These are phyloP conservation scores for Neckera pumila DNA, from an alignment of 225 moss, liverwort and hornwort genomes.

Conservation along the genomic window DNA sequence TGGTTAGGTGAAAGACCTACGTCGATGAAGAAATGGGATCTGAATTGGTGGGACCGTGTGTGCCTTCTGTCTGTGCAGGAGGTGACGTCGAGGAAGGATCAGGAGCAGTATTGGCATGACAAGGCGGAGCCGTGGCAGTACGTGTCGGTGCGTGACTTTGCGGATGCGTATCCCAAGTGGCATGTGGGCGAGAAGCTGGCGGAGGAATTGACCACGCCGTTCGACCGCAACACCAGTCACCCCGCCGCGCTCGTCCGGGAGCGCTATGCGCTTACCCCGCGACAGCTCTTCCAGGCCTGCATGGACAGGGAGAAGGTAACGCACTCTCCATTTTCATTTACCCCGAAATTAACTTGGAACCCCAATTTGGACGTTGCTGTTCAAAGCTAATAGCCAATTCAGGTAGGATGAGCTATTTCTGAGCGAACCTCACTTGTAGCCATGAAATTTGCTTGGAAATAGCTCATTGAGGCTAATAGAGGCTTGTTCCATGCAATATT, in stretches of 20 bases:
- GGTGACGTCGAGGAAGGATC: conserved; percentile 76
- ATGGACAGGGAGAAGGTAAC: conserved; percentile 39
- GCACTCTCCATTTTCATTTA: neutral
- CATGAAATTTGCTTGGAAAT: neutral
- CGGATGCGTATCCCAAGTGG: conserved; percentile 29
- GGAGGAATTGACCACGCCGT: conserved; percentile 39
- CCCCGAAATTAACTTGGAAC: neutral
- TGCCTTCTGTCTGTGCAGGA: conserved; percentile 18
- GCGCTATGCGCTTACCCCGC: conserved; percentile 43
- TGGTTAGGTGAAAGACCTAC: too few species aligned
- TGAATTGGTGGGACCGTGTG: neutral
- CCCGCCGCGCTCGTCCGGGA: conserved; percentile 67
- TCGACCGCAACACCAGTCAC: conserved; percentile 45
- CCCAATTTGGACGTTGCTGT: neutral
- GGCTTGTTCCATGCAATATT: neutral
- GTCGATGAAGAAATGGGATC: neutral
- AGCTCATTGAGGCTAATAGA: neutral
- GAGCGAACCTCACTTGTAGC: neutral
- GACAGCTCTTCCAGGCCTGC: conserved; percentile 65
- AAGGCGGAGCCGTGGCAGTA: conserved; percentile 29
- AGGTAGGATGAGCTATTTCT: neutral
- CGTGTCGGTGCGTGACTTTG: conserved; percentile 39
- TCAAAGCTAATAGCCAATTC: neutral
- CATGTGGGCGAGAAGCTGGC: conserved; percentile 43
- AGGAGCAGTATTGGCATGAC: conserved; percentile 67